Evolutionary conservation across 1,139 yeast species (phyloP).

Genomic region (Meyerozyma guilliermondii): DNA sequence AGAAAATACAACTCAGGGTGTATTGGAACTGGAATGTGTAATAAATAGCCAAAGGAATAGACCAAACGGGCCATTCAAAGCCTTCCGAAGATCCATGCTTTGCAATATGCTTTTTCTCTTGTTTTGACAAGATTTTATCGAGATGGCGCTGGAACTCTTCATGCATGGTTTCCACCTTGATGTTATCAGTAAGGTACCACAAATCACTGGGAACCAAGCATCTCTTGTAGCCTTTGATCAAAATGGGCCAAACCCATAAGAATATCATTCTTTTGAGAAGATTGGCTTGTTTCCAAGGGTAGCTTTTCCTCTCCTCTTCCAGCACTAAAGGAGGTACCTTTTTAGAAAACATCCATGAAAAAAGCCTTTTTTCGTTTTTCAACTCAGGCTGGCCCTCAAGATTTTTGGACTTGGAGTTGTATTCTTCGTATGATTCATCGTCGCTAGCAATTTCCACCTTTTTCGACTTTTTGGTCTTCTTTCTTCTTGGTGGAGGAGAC

Average conservation of each 20-base stretch:
- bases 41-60: constrained; percentile 33
- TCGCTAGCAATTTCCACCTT: not conserved
- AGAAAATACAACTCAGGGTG: constrained; percentile 26
- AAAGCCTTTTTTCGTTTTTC: constrained; percentile 15
- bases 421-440: not conserved
- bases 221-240: constrained; percentile 38
- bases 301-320: constrained; percentile 33
- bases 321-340: constrained; percentile 30
- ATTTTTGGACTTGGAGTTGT: not conserved
- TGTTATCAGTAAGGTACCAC: constrained; percentile 32
- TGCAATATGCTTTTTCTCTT: constrained; percentile 19
- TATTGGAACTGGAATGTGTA: constrained; percentile 37
- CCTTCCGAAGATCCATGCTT: constrained; percentile 18
- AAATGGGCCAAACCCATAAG: constrained; percentile 39
- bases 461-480: constrained; percentile 2
- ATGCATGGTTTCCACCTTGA: constrained; percentile 39
- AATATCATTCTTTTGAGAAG: constrained; percentile 26
- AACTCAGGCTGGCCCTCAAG: constrained; percentile 6
- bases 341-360: constrained; percentile 25
- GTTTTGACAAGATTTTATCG: constrained; percentile 17
- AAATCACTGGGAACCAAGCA: constrained; percentile 38
- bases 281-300: constrained; percentile 32
- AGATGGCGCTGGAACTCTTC: constrained; percentile 23
- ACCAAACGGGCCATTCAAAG: constrained; percentile 33
- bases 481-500: constrained; percentile 2